Evolutionary conservation across 1,284 basidiomycete species (phyloP).

Genomic region (Ceratobasidium sp.): DNA sequence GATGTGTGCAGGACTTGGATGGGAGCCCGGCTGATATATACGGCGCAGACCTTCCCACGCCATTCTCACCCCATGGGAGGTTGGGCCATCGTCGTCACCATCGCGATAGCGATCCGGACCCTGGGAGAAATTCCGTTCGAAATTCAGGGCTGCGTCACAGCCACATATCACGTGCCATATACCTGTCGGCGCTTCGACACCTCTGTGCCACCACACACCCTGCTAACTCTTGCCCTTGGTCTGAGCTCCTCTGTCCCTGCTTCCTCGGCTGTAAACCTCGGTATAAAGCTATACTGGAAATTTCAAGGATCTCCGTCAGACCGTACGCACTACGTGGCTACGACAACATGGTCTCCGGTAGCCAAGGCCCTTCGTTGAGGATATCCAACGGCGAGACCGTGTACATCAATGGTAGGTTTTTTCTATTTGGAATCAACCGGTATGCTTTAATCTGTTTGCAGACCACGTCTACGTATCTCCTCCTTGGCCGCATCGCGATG

Average conservation of each 20-base stretch:
- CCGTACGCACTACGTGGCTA: slow-evolving; percentile 33
- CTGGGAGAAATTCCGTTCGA: slow-evolving; percentile 9
- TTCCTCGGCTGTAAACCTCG: background rate
- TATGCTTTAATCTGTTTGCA: slow-evolving; percentile 59
- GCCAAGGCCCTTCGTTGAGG: slow-evolving; percentile 24
- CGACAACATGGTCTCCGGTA: slow-evolving; percentile 29
- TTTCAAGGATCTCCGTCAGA: background rate
- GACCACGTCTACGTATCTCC: slow-evolving; percentile 97
- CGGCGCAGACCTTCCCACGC: slow-evolving; percentile 31
- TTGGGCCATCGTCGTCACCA: background rate
- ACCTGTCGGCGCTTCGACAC: background rate
- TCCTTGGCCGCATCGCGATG: slow-evolving; percentile 88
- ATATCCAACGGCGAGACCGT: slow-evolving; percentile 73
- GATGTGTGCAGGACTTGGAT: slow-evolving; percentile 6
- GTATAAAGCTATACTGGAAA: background rate
- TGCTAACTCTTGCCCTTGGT: too few species aligned
- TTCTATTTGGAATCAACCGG: slow-evolving; percentile 45
- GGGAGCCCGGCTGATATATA: slow-evolving; percentile 12
- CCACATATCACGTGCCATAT: slow-evolving; percentile 26
- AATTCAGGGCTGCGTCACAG: slow-evolving; percentile 4
- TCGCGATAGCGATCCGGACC: slow-evolving; percentile 38
- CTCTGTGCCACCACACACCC: slow-evolving; percentile 18
- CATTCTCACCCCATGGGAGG: slow-evolving; percentile 13
- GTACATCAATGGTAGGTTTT: slow-evolving; percentile 76
- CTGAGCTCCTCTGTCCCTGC: background rate